Conservation (phyloP, 176 grass and related monocot genomes). For the Eleusine indica region DNA sequence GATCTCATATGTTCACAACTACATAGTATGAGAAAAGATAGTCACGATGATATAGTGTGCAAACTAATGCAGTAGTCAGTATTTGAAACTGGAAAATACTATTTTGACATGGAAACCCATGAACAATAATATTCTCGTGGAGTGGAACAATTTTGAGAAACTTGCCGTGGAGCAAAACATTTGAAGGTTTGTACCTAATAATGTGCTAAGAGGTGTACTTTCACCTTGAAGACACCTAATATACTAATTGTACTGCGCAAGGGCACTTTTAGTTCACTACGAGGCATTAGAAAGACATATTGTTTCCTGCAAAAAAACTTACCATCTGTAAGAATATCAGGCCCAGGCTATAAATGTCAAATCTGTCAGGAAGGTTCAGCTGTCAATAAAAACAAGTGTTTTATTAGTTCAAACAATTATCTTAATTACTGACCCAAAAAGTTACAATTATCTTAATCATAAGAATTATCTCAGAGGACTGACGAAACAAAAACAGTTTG, state of each 20-base stretch:
- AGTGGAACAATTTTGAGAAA: not conserved
- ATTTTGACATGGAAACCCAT: not conserved
- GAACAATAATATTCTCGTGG: not conserved
- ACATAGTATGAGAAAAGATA: too few relatives aligned
- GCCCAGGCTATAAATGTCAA: constrained; percentile 98
- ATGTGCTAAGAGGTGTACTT: constrained; percentile 10
- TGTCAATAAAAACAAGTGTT: constrained; percentile 47
- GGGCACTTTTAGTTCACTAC: not conserved
- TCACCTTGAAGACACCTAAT: not conserved
- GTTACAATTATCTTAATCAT: constrained; percentile 6
- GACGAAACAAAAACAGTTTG: not conserved
- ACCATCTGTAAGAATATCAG: constrained; percentile 98
- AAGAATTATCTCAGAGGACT: constrained; percentile 1
- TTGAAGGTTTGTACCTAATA: not conserved
- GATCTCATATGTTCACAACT: not conserved
- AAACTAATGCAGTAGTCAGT: not conserved
- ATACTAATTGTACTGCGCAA: not conserved
- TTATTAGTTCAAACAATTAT: constrained; percentile 40
- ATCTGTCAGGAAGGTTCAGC: constrained; percentile 98
- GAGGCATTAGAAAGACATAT: not conserved
- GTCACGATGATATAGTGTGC: too few relatives aligned
- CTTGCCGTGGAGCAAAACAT: not conserved
- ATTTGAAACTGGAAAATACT: not conserved
- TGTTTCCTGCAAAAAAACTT: constrained; percentile 32
- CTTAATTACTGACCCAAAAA: not conserved